A percentile compares a stretch with the other conserved stretches of the same genome.
phyloP scores from a whole-genome alignment of 257 asterid species.

The Primulina eburnea region DNA sequence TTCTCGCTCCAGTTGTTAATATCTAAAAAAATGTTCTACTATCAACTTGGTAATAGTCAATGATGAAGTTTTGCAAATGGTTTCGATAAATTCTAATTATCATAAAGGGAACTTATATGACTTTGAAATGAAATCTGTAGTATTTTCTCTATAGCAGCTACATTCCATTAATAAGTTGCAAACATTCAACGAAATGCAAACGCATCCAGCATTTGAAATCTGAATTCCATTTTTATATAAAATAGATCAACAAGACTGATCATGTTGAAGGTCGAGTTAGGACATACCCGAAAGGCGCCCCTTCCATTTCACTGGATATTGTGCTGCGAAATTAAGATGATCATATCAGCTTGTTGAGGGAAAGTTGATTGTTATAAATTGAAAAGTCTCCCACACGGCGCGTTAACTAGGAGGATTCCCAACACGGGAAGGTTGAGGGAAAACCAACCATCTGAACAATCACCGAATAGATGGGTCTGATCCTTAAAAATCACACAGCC shows the following conservation, averaged over 20 bases:
- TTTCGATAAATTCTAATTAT: no score
- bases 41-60: neutral
- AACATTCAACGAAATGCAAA: neutral
- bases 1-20: no score
- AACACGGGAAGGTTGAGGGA: no score
- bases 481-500: no score
- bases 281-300: constrained; percentile 92
- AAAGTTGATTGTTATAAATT: neutral
- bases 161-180: neutral
- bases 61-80: neutral
- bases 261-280: constrained; percentile 4
- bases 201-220: neutral
- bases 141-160: no score
- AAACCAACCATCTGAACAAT: no score
- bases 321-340: constrained; percentile 56
- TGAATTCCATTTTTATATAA: neutral
- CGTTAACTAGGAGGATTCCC: no score
- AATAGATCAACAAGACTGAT: constrained; percentile 9
- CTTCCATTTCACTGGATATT: constrained; percentile 68
- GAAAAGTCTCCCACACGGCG: no score
- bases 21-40: neutral
- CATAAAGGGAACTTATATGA: neutral
- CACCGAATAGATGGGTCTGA: no score
- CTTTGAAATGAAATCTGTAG: neutral
- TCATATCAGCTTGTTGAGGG: constrained; percentile 18